Base-by-base conservation (phyloP, 2,329 filamentous ascomycete genomes). In the Chaetomium strumarium region DNA sequence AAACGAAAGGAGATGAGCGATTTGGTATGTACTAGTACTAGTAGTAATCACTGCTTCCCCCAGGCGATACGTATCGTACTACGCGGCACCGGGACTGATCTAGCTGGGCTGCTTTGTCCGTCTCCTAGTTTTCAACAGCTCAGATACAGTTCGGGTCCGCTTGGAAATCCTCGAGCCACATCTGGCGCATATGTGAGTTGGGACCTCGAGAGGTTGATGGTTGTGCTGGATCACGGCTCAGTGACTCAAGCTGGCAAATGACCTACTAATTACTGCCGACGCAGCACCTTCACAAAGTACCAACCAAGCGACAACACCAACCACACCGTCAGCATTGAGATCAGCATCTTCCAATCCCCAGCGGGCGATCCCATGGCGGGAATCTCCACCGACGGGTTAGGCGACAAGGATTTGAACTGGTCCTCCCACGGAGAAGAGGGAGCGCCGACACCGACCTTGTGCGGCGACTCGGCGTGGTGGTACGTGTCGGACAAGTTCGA, bases 381-480 rank as follows among this genome's bases (percentile, higher is more conserved):
- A 10, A 14, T 24, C n/a, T 9, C 12, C 36, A 41, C 19, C 3
- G 11, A 3, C 6, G 19, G 30, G 10, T 41, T 46, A 14, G 37
- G 36, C 5, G 4, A 6, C 2, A 14, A 46, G 2, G 8, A 12
- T 7, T 16, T 37, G 7, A 6, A 33, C 14, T 12, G 6, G 12
- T 12, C 20, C 1, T 2, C 5, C 16, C 6, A 29, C 2, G 11
- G 29, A 3, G 8, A 39, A n/a, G 10, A 14, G n/a, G 2, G 16
- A 8, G 3, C 11, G 12, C 7, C 29, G 11, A 8, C 10, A 7
- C 39, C 34, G 2, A n/a, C 4, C 1, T 16, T 55, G 4, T 55
- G 49, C 43, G 53, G 53, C 20, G 49, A 52, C 33, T 52, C 49
- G 5, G 53, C 46, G 1, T 55, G 53, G 53, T 55, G 53, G 53